Evolutionary conservation across 352 stramenopile species (phyloP).

Genomic region (Pythium inflatum): DNA sequence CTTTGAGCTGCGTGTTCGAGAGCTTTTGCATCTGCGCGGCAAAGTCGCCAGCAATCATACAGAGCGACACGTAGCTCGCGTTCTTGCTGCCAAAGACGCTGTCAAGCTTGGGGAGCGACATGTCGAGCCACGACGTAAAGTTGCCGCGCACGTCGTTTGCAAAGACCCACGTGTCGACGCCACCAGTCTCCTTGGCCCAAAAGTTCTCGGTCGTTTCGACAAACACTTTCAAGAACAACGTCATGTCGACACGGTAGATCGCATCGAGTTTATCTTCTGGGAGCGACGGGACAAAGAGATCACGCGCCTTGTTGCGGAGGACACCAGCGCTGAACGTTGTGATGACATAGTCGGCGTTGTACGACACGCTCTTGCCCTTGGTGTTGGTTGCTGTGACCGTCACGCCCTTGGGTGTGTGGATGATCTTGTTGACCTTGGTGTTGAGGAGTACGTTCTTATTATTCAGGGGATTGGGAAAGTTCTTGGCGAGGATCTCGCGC

Average conservation of each 20-base stretch:
- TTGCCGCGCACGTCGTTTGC: not conserved
- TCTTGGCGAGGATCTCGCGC: slow-evolving; percentile 12
- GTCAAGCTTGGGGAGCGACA: slow-evolving; percentile 1
- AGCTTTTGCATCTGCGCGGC: not conserved
- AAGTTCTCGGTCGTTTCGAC: slow-evolving; percentile 6
- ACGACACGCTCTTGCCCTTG: not conserved
- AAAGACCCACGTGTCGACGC: not conserved
- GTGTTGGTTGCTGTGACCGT: not conserved
- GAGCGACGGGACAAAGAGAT: not conserved
- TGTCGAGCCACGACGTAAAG: not conserved
- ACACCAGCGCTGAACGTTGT: slow-evolving; percentile 11
- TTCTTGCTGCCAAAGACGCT: not conserved
- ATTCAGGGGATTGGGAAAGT: slow-evolving; percentile 10
- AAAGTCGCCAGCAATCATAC: not conserved
- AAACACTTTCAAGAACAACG: slow-evolving; percentile 6
- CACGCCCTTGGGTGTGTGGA: not conserved
- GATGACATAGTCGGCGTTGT: slow-evolving; percentile 7
- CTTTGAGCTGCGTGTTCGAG: too few relatives aligned
- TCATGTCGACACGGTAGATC: slow-evolving; percentile 5
- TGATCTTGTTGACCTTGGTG: slow-evolving; percentile 14
- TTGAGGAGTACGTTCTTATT: slow-evolving; percentile 17
- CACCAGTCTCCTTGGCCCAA: not conserved
- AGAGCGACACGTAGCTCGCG: not conserved
- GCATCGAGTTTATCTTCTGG: slow-evolving; percentile 8
- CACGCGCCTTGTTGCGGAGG: slow-evolving; percentile 3